phyloP scores from a whole-genome alignment of 495 filamentous ascomycete species.

The Aspergillus sclerotioniger region DNA sequence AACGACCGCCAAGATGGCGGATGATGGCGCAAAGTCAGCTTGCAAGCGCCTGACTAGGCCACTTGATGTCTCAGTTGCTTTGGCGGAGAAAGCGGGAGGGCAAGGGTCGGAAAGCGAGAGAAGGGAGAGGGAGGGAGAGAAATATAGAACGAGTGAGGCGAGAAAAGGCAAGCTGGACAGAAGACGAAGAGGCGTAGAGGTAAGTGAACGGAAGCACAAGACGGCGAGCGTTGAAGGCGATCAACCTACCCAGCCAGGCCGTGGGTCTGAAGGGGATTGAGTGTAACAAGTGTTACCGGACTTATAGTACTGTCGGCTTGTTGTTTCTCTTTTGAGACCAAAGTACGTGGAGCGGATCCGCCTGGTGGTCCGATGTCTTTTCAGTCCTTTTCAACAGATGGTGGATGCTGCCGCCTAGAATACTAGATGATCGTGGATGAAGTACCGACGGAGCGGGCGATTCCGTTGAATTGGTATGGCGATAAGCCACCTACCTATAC shows the following conservation, averaged over 20 bases:
- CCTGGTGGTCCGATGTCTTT: too few relatives aligned
- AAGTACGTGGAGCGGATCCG: too few relatives aligned
- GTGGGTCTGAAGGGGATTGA: conserved; percentile 6
- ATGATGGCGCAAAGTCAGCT: conserved; percentile 16
- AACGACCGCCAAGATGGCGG: conserved; percentile 10
- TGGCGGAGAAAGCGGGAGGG: background rate
- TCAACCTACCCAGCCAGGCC: background rate
- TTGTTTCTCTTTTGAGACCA: background rate
- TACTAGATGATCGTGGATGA: too few relatives aligned
- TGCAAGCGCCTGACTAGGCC: conserved; percentile 26
- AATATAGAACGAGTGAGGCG: background rate
- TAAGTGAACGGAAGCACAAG: background rate
- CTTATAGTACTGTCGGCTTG: background rate
- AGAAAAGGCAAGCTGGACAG: background rate
- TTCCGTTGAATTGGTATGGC: too few relatives aligned
- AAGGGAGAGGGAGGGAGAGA: conserved; percentile 12
- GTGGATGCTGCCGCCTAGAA: too few relatives aligned
- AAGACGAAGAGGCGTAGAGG: conserved; percentile 10
- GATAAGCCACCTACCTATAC: too few relatives aligned
- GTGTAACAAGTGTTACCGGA: conserved; percentile 6
- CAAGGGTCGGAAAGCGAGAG: conserved; percentile 2
- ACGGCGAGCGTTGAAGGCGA: background rate
- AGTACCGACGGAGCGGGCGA: too few relatives aligned
- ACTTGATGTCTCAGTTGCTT: conserved; percentile 15
- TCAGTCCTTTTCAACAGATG: too few relatives aligned